Evolutionary conservation across 805 yeast species (phyloP).

Genomic region (Candida krabiensis): DNA sequence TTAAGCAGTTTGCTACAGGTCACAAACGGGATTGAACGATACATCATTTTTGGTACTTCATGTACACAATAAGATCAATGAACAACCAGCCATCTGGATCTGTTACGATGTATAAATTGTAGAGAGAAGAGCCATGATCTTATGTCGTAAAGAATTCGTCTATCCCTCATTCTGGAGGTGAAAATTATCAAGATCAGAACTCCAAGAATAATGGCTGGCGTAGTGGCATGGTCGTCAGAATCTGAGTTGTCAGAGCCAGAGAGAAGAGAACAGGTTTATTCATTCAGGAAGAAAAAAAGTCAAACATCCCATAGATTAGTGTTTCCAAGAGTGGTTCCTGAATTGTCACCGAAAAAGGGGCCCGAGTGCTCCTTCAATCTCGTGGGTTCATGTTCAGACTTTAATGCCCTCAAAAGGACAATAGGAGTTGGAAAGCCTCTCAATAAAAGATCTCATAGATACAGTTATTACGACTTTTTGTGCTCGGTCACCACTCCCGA

Average conservation of each 20-base stretch:
- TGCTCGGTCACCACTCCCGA: constrained; percentile 10
- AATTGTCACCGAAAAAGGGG: background rate
- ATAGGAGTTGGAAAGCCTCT: constrained; percentile 7
- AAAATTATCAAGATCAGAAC: too few species aligned
- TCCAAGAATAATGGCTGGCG: background rate
- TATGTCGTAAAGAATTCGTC: too few species aligned
- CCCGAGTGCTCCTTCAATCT: constrained; percentile 5
- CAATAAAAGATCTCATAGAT: constrained; percentile 4
- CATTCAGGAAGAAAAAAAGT: background rate
- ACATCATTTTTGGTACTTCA: too few species aligned
- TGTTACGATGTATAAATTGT: too few species aligned
- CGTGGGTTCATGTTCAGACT: constrained; percentile 8
- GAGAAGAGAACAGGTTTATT: background rate
- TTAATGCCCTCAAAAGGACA: constrained; percentile 8
- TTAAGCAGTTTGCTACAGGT: too few species aligned
- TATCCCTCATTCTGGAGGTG: too few species aligned
- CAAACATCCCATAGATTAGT: constrained; percentile 2
- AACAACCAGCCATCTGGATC: too few species aligned
- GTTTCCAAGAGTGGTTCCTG: constrained; percentile 9
- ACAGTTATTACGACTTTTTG: constrained; percentile 12
- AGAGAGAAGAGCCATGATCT: too few species aligned
- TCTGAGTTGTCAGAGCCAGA: constrained; percentile 10
- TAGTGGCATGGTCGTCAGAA: constrained; percentile 7
- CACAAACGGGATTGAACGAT: too few species aligned
- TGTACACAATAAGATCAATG: too few species aligned